phyloP scores from a whole-genome alignment of 2,329 filamentous ascomycete genomes.

The Metarhizium anisopliae region DNA sequence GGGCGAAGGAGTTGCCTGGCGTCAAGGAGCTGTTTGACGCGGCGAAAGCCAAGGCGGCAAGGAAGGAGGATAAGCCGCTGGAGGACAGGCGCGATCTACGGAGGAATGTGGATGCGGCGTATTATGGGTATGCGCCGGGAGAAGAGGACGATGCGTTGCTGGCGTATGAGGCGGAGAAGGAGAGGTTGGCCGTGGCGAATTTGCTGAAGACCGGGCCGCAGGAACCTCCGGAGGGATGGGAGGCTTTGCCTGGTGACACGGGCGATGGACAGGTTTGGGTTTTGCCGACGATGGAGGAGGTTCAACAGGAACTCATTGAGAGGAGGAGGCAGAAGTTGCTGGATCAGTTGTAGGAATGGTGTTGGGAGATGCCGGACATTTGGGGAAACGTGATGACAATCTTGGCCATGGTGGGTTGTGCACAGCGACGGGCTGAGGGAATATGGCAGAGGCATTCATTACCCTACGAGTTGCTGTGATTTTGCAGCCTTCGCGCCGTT shows the following conservation, averaged over 20 bases:
- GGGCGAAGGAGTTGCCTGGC: constrained; percentile 81
- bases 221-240: constrained; percentile 62
- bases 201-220: constrained; percentile 50
- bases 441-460: too few relatives aligned
- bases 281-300: constrained; percentile 78
- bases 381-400: too few relatives aligned
- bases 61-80: constrained; percentile 53
- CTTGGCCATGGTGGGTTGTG: too few relatives aligned
- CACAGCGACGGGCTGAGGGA: too few relatives aligned
- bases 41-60: constrained; percentile 49
- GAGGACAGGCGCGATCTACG: constrained; percentile 62
- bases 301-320: constrained; percentile 89
- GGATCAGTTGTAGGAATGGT: constrained; percentile 57
- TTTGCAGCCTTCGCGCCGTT: too few relatives aligned
- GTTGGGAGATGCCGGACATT: background rate
- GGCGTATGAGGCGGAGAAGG: constrained; percentile 73
- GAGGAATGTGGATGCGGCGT: constrained; percentile 79
- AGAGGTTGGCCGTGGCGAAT: constrained; percentile 68
- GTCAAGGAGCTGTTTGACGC: constrained; percentile 95
- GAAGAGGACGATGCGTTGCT: constrained; percentile 81
- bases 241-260: constrained; percentile 75
- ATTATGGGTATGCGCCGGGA: constrained; percentile 90
- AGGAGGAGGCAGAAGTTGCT: constrained; percentile 73
- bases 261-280: constrained; percentile 79
- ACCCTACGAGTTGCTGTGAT: too few relatives aligned